Conservation (phyloP, 805 yeast genomes). For the Wickerhamomyces sydowiorum region DNA sequence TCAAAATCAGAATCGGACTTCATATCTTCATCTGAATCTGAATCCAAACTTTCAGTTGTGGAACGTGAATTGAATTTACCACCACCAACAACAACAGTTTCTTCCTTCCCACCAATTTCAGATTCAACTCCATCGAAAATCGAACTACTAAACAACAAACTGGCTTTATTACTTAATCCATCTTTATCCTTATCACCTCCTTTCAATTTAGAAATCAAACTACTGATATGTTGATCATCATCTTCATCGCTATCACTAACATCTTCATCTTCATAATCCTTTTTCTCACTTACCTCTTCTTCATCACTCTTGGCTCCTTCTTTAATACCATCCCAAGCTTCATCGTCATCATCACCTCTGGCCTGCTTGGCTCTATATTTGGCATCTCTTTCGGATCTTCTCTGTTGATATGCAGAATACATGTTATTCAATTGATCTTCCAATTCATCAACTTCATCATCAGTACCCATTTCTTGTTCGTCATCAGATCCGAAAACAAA, state of each 20-base stretch:
- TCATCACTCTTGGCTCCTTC: constrained; percentile 23
- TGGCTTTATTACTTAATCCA: constrained; percentile 35
- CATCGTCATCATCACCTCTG: constrained; percentile 73
- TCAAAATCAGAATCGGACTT: constrained; percentile 33
- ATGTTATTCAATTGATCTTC: constrained; percentile 80
- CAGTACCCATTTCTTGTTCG: constrained; percentile 28
- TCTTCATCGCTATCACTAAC: constrained; percentile 47
- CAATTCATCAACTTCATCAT: constrained; percentile 56
- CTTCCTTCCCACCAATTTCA: constrained; percentile 3
- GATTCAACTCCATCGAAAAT: constrained; percentile 43
- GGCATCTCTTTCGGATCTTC: constrained; percentile 63
- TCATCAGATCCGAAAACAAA: constrained; percentile 46
- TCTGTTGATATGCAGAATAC: constrained; percentile 68
- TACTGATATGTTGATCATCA: constrained; percentile 65
- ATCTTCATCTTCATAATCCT: constrained; percentile 39
- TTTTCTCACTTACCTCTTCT: constrained; percentile 24
- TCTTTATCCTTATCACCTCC: constrained; percentile 37
- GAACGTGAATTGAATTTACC: constrained; percentile 9
- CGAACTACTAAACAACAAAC: constrained; percentile 44
- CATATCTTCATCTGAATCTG: constrained; percentile 12
- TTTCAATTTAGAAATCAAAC: constrained; percentile 50
- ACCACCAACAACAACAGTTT: constrained; percentile 4
- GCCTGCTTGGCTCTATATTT: constrained; percentile 62
- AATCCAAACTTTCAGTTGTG: constrained; percentile 19
- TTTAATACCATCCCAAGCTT: constrained; percentile 68